Conservation (phyloP, 2,329 filamentous ascomycete genomes). For the Phialophora macrospora region DNA sequence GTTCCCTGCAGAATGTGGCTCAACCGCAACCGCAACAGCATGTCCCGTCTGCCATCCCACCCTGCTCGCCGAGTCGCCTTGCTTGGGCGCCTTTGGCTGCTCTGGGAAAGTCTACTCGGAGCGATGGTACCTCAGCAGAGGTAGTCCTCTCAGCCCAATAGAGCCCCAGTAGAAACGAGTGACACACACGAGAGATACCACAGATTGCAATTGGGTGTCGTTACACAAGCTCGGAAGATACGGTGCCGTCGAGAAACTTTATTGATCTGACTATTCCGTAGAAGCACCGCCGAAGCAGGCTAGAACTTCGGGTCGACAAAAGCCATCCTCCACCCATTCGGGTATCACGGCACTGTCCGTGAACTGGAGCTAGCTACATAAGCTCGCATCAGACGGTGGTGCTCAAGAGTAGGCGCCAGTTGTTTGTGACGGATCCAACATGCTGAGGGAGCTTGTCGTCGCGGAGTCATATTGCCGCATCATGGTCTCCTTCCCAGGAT, state of each 20-base stretch:
- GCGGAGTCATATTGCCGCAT: background rate
- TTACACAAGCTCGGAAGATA: constrained; percentile 5
- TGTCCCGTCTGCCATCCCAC: constrained; percentile 11
- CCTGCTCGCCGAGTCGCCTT: constrained; percentile 9
- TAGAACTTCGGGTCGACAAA: background rate
- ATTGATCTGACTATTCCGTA: background rate
- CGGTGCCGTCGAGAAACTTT: constrained; percentile 3
- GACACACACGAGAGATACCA: background rate
- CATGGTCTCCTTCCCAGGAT: background rate
- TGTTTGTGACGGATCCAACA: background rate
- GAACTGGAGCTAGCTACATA: background rate
- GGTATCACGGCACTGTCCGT: background rate
- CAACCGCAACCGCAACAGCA: constrained; percentile 2
- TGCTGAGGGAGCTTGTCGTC: background rate
- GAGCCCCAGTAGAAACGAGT: background rate
- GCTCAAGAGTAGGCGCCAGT: background rate
- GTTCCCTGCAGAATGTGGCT: constrained; percentile 13
- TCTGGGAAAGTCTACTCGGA: constrained; percentile 19
- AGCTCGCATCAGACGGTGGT: background rate
- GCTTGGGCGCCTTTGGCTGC: constrained; percentile 5
- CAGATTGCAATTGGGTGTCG: background rate
- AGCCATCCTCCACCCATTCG: background rate
- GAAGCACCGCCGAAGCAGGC: constrained; percentile 5
- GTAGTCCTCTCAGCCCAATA: background rate
- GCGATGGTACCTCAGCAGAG: constrained; percentile 15